These are phyloP conservation scores for Amanita subjunquillea DNA, from an alignment of 768 basidiomycete genomes.

Conservation along the genomic window DNA sequence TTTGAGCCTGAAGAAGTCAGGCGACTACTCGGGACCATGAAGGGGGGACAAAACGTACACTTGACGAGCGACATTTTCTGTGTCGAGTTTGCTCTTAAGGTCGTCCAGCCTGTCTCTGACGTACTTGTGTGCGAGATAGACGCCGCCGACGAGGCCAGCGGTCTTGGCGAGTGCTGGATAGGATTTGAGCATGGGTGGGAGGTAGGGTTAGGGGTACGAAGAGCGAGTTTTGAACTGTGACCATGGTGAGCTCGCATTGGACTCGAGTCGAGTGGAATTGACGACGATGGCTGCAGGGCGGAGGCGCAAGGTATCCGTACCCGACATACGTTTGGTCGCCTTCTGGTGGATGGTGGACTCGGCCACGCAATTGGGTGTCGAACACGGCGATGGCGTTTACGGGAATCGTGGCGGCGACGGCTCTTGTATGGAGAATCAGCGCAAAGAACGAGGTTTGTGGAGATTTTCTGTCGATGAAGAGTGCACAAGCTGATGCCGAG, in stretches of 20 bases:
- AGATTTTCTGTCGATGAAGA: too few species aligned
- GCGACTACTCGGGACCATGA: neutral
- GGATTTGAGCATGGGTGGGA: neutral
- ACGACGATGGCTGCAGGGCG: conserved; percentile 38
- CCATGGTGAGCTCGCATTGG: neutral
- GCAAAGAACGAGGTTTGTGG: conserved; percentile 69
- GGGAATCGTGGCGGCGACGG: conserved; percentile 60
- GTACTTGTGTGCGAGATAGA: conserved; percentile 56
- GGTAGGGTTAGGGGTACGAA: neutral
- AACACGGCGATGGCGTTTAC: conserved; percentile 70
- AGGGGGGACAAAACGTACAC: conserved; percentile 36
- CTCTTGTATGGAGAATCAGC: conserved; percentile 58
- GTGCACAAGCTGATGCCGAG: too few species aligned
- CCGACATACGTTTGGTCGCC: conserved; percentile 96
- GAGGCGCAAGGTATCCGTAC: conserved; percentile 82
- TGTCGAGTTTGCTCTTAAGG: conserved; percentile 48
- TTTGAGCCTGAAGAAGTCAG: conserved; percentile 37
- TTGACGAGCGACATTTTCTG: conserved; percentile 55
- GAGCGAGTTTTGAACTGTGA: neutral
- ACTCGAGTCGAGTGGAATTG: conserved; percentile 3
- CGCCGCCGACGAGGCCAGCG: conserved; percentile 42
- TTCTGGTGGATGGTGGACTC: conserved; percentile 93
- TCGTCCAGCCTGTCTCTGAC: conserved; percentile 54
- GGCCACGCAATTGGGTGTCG: conserved; percentile 80
- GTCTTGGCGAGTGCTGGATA: conserved; percentile 31